Evolutionary conservation across 805 yeast genomes (phyloP).

Genomic region (Peterozyma xylosa): DNA sequence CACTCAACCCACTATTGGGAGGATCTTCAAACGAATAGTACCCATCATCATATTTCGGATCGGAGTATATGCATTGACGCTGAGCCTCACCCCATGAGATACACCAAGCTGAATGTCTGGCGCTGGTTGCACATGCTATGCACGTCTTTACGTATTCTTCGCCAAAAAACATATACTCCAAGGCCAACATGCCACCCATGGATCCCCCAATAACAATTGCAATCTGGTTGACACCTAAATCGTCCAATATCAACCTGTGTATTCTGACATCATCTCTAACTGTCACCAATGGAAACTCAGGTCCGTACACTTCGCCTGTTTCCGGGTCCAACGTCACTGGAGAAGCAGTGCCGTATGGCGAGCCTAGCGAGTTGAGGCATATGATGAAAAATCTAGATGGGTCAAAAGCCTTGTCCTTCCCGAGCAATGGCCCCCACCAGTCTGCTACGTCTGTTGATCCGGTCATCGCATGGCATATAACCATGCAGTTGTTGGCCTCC

Average conservation of each 20-base stretch:
- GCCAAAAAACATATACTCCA: constrained; percentile 79
- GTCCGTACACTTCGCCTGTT: constrained; percentile 77
- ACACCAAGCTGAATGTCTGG: constrained; percentile 97
- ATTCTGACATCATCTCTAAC: constrained; percentile 87
- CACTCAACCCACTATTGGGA: constrained; percentile 82
- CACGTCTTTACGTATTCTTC: constrained; percentile 58
- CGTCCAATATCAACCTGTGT: constrained; percentile 71
- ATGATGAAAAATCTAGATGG: constrained; percentile 80
- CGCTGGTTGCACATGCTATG: constrained; percentile 88
- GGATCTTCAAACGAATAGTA: constrained; percentile 73
- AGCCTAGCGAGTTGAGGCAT: constrained; percentile 88
- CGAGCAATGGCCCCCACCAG: constrained; percentile 98
- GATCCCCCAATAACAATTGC: constrained; percentile 94
- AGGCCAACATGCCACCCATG: constrained; percentile 96
- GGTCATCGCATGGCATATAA: constrained; percentile 93
- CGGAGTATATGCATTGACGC: constrained; percentile 91
- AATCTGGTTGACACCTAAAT: constrained; percentile 66
- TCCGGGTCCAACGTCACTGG: constrained; percentile 79
- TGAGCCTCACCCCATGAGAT: constrained; percentile 99
- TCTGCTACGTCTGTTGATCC: constrained; percentile 94
- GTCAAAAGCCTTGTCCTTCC: constrained; percentile 82
- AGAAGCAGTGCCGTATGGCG: constrained; percentile 94
- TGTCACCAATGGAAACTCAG: constrained; percentile 89
- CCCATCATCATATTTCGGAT: constrained; percentile 89
- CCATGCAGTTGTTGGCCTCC: constrained; percentile 64